Conservation (phyloP, 2,329 filamentous ascomycete species). For the Xylariomycetidae sp. region DNA sequence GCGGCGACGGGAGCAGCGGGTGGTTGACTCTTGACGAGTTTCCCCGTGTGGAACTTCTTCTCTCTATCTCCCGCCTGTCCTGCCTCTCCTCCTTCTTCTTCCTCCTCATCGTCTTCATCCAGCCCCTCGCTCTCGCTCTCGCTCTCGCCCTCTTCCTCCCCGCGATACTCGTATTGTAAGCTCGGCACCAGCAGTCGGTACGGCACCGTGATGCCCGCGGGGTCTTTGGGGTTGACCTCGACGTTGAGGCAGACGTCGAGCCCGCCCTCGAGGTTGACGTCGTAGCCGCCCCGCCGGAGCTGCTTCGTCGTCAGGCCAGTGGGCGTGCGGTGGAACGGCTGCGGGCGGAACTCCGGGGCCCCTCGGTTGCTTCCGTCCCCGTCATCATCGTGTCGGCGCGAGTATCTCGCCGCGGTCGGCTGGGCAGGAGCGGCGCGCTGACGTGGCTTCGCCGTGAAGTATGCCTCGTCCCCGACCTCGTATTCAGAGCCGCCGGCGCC, state of each 20-base stretch:
- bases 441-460: conserved; percentile 44
- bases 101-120: conserved; percentile 2
- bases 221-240: conserved; percentile 81
- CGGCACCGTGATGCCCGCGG: conserved; percentile 79
- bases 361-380: conserved; percentile 1
- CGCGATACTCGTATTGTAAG: conserved; percentile 57
- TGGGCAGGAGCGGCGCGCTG: conserved; percentile 25
- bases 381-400: conserved; percentile 12
- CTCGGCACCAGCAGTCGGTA: conserved; percentile 84
- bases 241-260: conserved; percentile 86
- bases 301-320: conserved; percentile 64
- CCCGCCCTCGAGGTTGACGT: conserved; percentile 75
- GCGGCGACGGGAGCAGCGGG: too few relatives aligned
- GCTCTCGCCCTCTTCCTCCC: conserved; percentile 23
- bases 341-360: conserved; percentile 7
- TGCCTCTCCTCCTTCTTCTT: conserved; percentile 1
- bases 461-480: conserved; percentile 51
- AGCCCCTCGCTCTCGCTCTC: background rate
- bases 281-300: conserved; percentile 42
- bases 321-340: conserved; percentile 62
- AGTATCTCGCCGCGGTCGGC: conserved; percentile 8
- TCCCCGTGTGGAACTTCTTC: too few relatives aligned
- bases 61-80: conserved; percentile 1
- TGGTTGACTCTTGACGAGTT: too few relatives aligned
- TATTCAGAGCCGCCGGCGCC: conserved; percentile 37